Conservation (phyloP, 2,329 filamentous ascomycete species). For the Calonectria honghensis region DNA sequence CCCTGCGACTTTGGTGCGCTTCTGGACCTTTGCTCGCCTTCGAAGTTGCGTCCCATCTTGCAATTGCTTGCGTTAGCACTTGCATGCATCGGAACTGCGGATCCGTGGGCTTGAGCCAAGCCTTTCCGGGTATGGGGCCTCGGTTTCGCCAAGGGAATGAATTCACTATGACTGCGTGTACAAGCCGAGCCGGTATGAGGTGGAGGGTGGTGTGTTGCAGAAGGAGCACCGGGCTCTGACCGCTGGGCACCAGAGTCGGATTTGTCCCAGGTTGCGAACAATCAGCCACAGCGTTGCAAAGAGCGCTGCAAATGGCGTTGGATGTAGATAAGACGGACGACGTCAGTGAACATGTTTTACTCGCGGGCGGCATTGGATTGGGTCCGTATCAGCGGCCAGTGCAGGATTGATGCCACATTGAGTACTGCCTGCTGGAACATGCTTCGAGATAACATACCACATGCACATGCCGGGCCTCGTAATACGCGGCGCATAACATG, state of each 20-base stretch:
- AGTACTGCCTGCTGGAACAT: slow-evolving; percentile 5
- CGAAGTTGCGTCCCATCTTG: not conserved
- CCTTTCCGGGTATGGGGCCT: slow-evolving; percentile 25
- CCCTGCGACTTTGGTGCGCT: slow-evolving; percentile 20
- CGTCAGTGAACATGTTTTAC: slow-evolving; percentile 17
- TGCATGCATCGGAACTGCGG: slow-evolving; percentile 30
- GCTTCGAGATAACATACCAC: slow-evolving; percentile 32
- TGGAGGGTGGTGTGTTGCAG: slow-evolving; percentile 5
- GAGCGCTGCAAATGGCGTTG: slow-evolving; percentile 18
- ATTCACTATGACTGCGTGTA: not conserved
- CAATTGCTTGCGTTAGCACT: slow-evolving; percentile 31
- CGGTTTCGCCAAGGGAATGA: slow-evolving; percentile 7
- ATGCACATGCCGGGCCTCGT: slow-evolving; percentile 29
- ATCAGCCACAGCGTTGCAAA: slow-evolving; percentile 34
- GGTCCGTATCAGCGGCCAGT: slow-evolving; percentile 4
- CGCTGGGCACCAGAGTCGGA: slow-evolving; percentile 25
- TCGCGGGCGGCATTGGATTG: slow-evolving; percentile 14
- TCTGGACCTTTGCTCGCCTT: slow-evolving; percentile 22
- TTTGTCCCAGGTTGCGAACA: slow-evolving; percentile 25
- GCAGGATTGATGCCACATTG: slow-evolving; percentile 26
- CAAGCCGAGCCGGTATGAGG: not conserved
- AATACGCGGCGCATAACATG: slow-evolving; percentile 25
- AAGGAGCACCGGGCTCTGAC: slow-evolving; percentile 6
- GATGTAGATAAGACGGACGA: slow-evolving; percentile 30
- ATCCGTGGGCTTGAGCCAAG: slow-evolving; percentile 17